Conservation (phyloP, 768 basidiomycete species). For the Tylopilus cervinicoccineus region DNA sequence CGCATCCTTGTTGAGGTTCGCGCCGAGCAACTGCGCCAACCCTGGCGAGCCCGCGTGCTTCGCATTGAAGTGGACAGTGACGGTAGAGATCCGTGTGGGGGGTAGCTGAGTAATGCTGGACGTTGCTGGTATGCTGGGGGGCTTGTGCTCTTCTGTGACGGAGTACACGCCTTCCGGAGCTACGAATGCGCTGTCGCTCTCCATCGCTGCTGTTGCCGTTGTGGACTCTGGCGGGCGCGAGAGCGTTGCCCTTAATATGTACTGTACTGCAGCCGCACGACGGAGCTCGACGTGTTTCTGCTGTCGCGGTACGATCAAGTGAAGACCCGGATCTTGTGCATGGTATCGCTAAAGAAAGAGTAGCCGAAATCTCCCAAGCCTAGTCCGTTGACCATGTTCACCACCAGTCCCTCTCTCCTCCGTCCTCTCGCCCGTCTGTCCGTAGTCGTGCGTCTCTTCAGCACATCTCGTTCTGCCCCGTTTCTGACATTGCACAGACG, state of each 20-base stretch:
- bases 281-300: neutral
- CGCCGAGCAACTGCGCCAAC: conserved; percentile 63
- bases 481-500: conserved; percentile 1
- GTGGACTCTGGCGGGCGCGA: conserved; percentile 17
- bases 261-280: neutral
- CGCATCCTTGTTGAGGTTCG: conserved; percentile 52
- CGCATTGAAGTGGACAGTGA: conserved; percentile 59
- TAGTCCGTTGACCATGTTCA: conserved; percentile 22
- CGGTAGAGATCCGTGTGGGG: conserved; percentile 61
- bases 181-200: conserved; percentile 81
- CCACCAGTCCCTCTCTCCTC: conserved; percentile 5
- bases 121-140: conserved; percentile 42
- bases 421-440: conserved; percentile 19
- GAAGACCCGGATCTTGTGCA: conserved; percentile 27
- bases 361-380: neutral
- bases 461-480: neutral
- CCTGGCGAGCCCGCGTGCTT: conserved; percentile 56
- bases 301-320: neutral
- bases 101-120: conserved; percentile 35
- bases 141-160: conserved; percentile 82
- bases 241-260: conserved; percentile 1
- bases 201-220: conserved; percentile 42
- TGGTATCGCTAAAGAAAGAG: neutral
- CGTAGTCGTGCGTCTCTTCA: conserved; percentile 13
- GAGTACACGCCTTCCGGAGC: conserved; percentile 90